Evolutionary conservation across 805 yeast species (phyloP).

Genomic region (Metschnikowia amazonensis): DNA sequence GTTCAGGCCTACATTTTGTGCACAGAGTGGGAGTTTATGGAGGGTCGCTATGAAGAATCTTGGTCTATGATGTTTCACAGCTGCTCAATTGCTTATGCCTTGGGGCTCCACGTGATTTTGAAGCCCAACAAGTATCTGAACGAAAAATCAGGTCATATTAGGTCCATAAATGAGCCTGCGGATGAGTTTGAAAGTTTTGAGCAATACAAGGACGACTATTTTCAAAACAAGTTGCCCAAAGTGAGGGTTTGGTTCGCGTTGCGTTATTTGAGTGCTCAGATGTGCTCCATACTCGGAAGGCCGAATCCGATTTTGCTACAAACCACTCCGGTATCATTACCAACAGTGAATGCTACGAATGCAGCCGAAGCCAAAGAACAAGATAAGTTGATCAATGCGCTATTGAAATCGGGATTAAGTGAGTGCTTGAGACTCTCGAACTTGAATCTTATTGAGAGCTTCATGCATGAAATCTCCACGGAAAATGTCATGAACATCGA

Average conservation of each 20-base stretch:
- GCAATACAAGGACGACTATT: slow-evolving; percentile 33
- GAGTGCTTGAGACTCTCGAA: slow-evolving; percentile 48
- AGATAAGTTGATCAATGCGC: slow-evolving; percentile 23
- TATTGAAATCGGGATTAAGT: slow-evolving; percentile 45
- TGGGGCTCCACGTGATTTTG: slow-evolving; percentile 48
- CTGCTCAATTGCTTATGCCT: slow-evolving; percentile 47
- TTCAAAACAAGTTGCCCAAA: slow-evolving; percentile 25
- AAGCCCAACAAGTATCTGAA: slow-evolving; percentile 11
- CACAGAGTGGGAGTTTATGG: slow-evolving; percentile 48
- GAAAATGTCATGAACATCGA: slow-evolving; percentile 41
- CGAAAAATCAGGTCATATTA: neutral
- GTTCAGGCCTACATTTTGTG: slow-evolving; percentile 48
- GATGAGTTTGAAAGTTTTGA: slow-evolving; percentile 16
- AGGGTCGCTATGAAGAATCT: slow-evolving; percentile 47
- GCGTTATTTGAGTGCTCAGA: slow-evolving; percentile 44
- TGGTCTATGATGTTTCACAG: slow-evolving; percentile 51
- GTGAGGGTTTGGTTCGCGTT: slow-evolving; percentile 50
- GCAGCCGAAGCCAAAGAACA: slow-evolving; percentile 5
- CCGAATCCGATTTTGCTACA: slow-evolving; percentile 49
- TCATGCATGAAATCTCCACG: slow-evolving; percentile 42
- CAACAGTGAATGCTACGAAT: slow-evolving; percentile 18
- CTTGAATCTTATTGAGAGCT: slow-evolving; percentile 48
- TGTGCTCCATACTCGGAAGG: slow-evolving; percentile 50
- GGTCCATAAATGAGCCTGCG: neutral
- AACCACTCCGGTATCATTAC: slow-evolving; percentile 29